Conservation (phyloP, 805 yeast species). For the Phaffomyces thermotolerans region DNA sequence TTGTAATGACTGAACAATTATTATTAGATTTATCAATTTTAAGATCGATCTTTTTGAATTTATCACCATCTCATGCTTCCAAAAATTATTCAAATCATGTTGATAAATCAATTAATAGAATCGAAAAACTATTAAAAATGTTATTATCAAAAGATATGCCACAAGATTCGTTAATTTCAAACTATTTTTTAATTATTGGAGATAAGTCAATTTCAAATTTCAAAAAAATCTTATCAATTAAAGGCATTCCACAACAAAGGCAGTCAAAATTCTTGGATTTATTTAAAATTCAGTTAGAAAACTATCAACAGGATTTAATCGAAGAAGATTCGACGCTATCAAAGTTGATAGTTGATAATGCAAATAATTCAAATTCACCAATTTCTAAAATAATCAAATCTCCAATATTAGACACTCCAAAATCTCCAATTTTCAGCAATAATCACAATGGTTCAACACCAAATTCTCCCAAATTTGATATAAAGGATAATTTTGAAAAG, state of each 20-base stretch:
- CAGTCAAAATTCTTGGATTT: slow-evolving; percentile 19
- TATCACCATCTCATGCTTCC: slow-evolving; percentile 16
- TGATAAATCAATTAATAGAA: slow-evolving; percentile 30
- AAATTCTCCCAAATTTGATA: slow-evolving; percentile 23
- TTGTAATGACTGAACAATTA: slow-evolving; percentile 72
- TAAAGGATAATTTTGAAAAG: slow-evolving; percentile 26
- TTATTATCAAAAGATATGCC: slow-evolving; percentile 61
- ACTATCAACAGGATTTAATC: slow-evolving; percentile 18
- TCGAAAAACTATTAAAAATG: slow-evolving; percentile 64
- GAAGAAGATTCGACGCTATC: slow-evolving; percentile 23
- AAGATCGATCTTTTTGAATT: slow-evolving; percentile 40
- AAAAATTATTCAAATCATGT: slow-evolving; percentile 35
- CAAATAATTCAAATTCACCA: not conserved
- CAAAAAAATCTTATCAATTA: slow-evolving; percentile 53
- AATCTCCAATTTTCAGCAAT: too few relatives aligned
- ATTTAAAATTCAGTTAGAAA: slow-evolving; percentile 21
- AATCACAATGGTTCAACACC: slow-evolving; percentile 7
- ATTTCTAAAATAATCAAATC: not conserved
- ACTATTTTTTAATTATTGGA: slow-evolving; percentile 58
- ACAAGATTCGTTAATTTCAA: slow-evolving; percentile 51
- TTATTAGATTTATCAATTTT: slow-evolving; percentile 62
- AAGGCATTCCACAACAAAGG: slow-evolving; percentile 37
- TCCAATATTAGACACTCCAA: not conserved
- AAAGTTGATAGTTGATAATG: slow-evolving; percentile 13
- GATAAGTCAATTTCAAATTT: slow-evolving; percentile 61